Evolutionary conservation across 257 asterid genomes (phyloP).

Genomic region (Anisodus acutangulus): DNA sequence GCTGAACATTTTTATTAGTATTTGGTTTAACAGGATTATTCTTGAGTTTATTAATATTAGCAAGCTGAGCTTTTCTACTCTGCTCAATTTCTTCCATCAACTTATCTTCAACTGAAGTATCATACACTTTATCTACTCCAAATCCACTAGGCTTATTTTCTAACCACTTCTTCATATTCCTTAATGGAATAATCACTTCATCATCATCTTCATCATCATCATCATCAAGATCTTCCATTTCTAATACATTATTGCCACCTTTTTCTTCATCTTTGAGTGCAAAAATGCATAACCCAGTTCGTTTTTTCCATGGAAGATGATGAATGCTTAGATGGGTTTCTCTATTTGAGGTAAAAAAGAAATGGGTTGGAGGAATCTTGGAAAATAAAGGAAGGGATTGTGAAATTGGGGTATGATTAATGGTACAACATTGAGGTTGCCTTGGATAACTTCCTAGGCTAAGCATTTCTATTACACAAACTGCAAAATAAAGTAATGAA

Average conservation of each 20-base stretch:
- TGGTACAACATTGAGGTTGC: constrained; percentile 38
- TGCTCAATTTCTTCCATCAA: constrained; percentile 85
- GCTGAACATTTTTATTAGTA: constrained; percentile 43
- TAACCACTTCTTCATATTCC: constrained; percentile 74
- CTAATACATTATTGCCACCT: constrained; percentile 40
- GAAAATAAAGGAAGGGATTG: constrained; percentile 40
- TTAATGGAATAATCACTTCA: constrained; percentile 58
- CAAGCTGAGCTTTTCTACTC: constrained; percentile 81
- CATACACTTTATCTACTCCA: constrained; percentile 88
- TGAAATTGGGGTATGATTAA: constrained; percentile 38
- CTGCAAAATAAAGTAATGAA: neutral
- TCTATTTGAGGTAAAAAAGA: constrained; percentile 35
- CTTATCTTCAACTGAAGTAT: constrained; percentile 86
- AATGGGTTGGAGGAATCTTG: constrained; percentile 41
- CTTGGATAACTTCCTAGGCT: constrained; percentile 54
- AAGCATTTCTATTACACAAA: constrained; percentile 46
- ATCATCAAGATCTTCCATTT: constrained; percentile 45
- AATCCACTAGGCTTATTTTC: constrained; percentile 79
- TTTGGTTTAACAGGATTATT: constrained; percentile 41
- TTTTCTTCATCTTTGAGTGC: constrained; percentile 47
- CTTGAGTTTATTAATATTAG: constrained; percentile 73
- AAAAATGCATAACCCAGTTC: constrained; percentile 44
- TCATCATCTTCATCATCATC: constrained; percentile 49
- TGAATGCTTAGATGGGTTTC: constrained; percentile 34
- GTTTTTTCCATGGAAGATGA: constrained; percentile 30